Evolutionary conservation across 371 early-diverging fungal genomes (phyloP), one percentile per base, ranked within the genome.

Genomic region (Dichotomocladium elegans): DNA sequence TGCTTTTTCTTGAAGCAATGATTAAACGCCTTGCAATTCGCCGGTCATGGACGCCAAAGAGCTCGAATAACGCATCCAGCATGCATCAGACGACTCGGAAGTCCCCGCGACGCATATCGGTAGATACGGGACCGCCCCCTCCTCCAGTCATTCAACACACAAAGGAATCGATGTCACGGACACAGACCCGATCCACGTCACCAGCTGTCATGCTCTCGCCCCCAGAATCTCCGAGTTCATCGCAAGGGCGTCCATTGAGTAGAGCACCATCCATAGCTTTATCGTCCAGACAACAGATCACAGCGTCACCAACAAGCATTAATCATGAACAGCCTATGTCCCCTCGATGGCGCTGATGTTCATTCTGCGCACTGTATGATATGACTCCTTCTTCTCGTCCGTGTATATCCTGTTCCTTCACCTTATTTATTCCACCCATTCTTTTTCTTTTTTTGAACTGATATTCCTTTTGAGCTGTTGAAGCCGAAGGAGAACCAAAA

Each of bases 121-220:
- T 46, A n/a, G 22, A 47, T 29, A n/a, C 54, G 41, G 42, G 51
- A 40, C 28, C 48, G 30, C 22, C 42, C 29, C 26, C 52, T 41
- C 30, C 42, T 33, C 17, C 12, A 26, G 19, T 41, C 52, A 29
- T 42, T 28, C 30, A 46, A 14, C 54, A 54, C 47, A 54, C 54
- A 46, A 45, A 51, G 17, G 43, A 52, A 26, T 41, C 59, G 12
- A 58, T 58, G 59, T 45, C 53, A 26, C 59, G 59, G 11, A 52
- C 59, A 3, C 43, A 53, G 1, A 53, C 59, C 19, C 59, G 59
- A 6, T 35, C 46, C 11, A 53, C 59, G 6, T 58, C 59, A 9
- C 59, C 59, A 19, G 59, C 59, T 42, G 53, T 58, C 6, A 22
- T 58, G 26, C 47, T 58, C 4, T 54, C 54, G 15, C 47, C 54